These are phyloP conservation scores for Citropsis articulata DNA, from an alignment of 345 rosid genomes.

Conservation along the genomic window DNA sequence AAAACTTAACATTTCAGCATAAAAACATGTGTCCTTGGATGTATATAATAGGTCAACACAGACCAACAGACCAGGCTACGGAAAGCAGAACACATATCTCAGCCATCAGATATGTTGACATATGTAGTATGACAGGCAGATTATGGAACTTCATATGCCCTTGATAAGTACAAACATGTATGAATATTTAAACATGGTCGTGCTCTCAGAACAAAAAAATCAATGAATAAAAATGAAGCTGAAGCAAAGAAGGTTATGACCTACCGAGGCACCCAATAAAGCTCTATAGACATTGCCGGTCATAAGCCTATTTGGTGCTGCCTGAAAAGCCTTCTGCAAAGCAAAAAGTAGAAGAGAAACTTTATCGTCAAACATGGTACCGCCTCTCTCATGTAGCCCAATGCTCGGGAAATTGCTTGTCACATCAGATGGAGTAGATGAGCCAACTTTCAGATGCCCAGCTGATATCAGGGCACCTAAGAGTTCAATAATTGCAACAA, in stretches of 20 bases:
- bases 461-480: constrained; percentile 77
- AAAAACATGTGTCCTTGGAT: background rate
- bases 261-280: constrained; percentile 95
- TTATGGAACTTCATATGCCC: background rate
- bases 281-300: constrained; percentile 80
- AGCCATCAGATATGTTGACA: background rate
- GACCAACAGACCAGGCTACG: background rate
- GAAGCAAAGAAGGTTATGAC: constrained; percentile 15
- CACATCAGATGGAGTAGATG: constrained; percentile 51
- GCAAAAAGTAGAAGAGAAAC: constrained; percentile 90
- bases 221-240: background rate
- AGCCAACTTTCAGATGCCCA: constrained; percentile 74
- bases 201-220: background rate
- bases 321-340: constrained; percentile 86
- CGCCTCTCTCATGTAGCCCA: constrained; percentile 67
- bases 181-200: background rate
- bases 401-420: constrained; percentile 58
- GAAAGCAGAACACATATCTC: background rate
- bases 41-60: background rate
- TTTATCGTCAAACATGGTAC: constrained; percentile 94
- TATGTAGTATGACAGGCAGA: background rate
- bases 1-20: background rate
- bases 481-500: constrained; percentile 86
- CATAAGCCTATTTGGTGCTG: constrained; percentile 92
- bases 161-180: background rate